Percentiles rank a stretch among this genome's conserved stretches.
phyloP scores from a whole-genome alignment of 192 early-diverging fungal species.

The Entomortierella chlamydospora region DNA sequence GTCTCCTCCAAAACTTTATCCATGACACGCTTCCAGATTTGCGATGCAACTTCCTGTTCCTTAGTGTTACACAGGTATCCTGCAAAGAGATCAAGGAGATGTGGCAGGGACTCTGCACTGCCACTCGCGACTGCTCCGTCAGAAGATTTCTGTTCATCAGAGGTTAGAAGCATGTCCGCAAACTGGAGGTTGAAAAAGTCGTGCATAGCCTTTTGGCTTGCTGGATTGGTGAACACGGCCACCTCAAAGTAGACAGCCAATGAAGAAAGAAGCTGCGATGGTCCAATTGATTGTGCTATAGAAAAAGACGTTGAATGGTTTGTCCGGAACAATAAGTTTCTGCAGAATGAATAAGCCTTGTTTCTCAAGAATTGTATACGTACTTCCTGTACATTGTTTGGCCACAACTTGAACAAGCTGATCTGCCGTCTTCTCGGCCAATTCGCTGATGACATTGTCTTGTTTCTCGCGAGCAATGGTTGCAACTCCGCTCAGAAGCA shows the following conservation, averaged over 20 bases:
- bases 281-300: slow-evolving; percentile 47
- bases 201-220: slow-evolving; percentile 40
- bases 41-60: slow-evolving; percentile 19
- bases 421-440: slow-evolving; percentile 41
- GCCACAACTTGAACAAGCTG: slow-evolving; percentile 49
- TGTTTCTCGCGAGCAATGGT: slow-evolving; percentile 24
- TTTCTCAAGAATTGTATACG: slow-evolving; percentile 3
- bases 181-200: slow-evolving; percentile 47
- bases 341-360: not conserved
- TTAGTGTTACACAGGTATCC: slow-evolving; percentile 38
- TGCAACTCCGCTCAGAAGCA: slow-evolving; percentile 21
- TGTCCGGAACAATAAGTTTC: no score
- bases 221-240: slow-evolving; percentile 46
- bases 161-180: slow-evolving; percentile 43
- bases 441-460: slow-evolving; percentile 10
- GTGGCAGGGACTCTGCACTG: slow-evolving; percentile 30
- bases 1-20: slow-evolving; percentile 38
- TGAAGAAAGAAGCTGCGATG: slow-evolving; percentile 47
- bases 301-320: not conserved
- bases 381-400: slow-evolving; percentile 47
- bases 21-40: slow-evolving; percentile 42
- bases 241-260: slow-evolving; percentile 49
- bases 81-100: slow-evolving; percentile 45
- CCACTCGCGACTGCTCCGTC: not conserved
- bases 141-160: slow-evolving; percentile 18